Evolutionary conservation across 2,329 filamentous ascomycete genomes (phyloP), one percentile per base, ranked within the genome.

Genomic region (Domatiomyces catenatus): DNA sequence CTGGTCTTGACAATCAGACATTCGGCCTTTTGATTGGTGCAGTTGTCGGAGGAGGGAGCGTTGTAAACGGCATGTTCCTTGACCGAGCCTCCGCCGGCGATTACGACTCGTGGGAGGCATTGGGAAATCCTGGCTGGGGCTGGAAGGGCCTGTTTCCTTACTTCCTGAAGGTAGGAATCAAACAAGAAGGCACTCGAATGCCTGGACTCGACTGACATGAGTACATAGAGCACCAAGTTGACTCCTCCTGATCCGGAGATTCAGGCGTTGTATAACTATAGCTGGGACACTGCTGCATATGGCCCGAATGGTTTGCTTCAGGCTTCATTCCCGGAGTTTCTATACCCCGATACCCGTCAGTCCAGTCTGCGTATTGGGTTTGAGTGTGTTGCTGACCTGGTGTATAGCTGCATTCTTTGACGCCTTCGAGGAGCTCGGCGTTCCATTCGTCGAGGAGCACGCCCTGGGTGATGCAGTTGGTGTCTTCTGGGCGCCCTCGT

Each of bases 301-400:
- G 74, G 73, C 4, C 62, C 58, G 5, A 58, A 58, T 3, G 74
- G 74, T 0, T 72, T 73, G 2, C 65, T 76, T 20, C 69, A 74
- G 4, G 62, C 72, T 26, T 72, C 69, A 2, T 75, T 71, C 56
- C 62, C 68, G 5, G 54, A 59, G 26, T 69, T 61, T 50, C 60
- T 66, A 45, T 56, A 49, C 28, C 55, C 55, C 12, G 55, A 50
- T 22, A 52, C 47, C 42, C 50, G 46, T 54, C 50, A 51, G 46
- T 43, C 22, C 22, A 46, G 18, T 10, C 28, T 32, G 28, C 28
- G 10, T 8, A 8, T 32, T 32, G 44, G 44, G 7, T 32, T 15
- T 45, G 8, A 46, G 10, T 48, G 7, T 32, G 10, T 47, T 18
- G 19, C 22, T 39, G 10, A 32, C 28, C 5, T 32, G 28, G 10